Evolutionary conservation across 345 rosid genomes (phyloP).

Genomic region (Hypericum perforatum): DNA sequence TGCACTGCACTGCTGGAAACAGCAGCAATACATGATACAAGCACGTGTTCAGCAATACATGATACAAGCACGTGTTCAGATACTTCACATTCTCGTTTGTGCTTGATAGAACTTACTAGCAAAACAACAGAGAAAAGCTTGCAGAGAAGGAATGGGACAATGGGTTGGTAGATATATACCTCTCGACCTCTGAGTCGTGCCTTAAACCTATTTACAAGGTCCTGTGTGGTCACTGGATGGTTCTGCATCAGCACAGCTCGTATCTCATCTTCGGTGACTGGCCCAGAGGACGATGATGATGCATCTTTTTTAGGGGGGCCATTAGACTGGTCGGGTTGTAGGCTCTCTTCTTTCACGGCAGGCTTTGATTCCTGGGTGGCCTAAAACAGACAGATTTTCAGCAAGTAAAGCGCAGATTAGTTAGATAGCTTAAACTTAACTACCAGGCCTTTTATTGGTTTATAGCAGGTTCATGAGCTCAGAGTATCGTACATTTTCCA

Average conservation of each 20-base stretch:
- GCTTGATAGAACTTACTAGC: not conserved
- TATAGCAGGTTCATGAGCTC: not conserved
- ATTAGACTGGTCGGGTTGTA: conserved; percentile 24
- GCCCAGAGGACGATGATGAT: conserved; percentile 33
- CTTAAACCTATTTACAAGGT: conserved; percentile 74
- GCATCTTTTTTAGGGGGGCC: conserved; percentile 30
- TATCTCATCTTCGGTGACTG: conserved; percentile 86
- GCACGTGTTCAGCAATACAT: not conserved
- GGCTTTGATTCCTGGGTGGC: conserved; percentile 21
- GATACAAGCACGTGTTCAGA: not conserved
- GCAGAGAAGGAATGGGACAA: too few species aligned
- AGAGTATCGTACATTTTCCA: conserved; percentile 57
- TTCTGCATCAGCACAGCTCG: conserved; percentile 70
- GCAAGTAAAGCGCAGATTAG: too few species aligned
- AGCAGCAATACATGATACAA: not conserved
- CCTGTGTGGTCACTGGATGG: conserved; percentile 75
- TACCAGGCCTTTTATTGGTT: not conserved
- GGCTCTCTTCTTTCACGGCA: conserved; percentile 18
- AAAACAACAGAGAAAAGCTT: too few species aligned
- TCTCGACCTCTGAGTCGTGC: conserved; percentile 57
- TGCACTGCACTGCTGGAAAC: not conserved
- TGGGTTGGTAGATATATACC: conserved; percentile 25
- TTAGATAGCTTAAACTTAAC: too few species aligned
- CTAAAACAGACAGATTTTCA: not conserved
- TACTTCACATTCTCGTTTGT: not conserved